Conservation (phyloP, 2,329 filamentous ascomycete genomes). For the Ophiostoma quercus region DNA sequence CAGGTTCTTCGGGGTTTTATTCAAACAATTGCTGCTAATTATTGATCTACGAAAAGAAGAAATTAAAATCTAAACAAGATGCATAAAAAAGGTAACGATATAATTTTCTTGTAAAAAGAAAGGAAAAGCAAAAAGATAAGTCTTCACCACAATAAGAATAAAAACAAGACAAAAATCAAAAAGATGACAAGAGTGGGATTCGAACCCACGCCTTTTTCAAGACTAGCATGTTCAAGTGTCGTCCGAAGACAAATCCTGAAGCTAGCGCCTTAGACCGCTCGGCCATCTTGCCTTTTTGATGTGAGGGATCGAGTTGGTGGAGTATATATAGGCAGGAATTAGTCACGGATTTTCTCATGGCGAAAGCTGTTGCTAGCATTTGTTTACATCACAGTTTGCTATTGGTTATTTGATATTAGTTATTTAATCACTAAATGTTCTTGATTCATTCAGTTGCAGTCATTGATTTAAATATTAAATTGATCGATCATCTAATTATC, state of each 20-base stretch:
- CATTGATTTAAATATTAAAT: neutral
- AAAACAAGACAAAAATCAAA: neutral
- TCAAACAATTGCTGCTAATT: too few species aligned
- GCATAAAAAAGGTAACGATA: too few species aligned
- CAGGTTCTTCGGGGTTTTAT: too few species aligned
- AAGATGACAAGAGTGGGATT: conserved; percentile 9
- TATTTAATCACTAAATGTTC: too few species aligned
- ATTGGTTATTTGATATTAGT: too few species aligned
- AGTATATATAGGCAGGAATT: neutral
- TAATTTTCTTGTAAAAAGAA: too few species aligned
- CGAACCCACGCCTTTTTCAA: conserved; percentile 8
- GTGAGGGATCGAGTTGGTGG: neutral
- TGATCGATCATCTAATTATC: conserved; percentile 2
- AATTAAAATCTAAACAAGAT: too few species aligned
- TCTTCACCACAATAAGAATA: neutral
- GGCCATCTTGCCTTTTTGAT: conserved; percentile 3
- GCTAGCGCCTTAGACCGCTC: conserved; percentile 10
- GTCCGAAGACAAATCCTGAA: neutral
- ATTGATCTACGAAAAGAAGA: too few species aligned
- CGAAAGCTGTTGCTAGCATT: too few species aligned
- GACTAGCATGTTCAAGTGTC: neutral
- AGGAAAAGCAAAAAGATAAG: neutral
- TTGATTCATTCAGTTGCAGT: too few species aligned
- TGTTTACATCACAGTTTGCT: too few species aligned
- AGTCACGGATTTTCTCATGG: too few species aligned